These are phyloP conservation scores for Gautieria morchelliformis DNA, from an alignment of 768 basidiomycete species.

Conservation along the genomic window DNA sequence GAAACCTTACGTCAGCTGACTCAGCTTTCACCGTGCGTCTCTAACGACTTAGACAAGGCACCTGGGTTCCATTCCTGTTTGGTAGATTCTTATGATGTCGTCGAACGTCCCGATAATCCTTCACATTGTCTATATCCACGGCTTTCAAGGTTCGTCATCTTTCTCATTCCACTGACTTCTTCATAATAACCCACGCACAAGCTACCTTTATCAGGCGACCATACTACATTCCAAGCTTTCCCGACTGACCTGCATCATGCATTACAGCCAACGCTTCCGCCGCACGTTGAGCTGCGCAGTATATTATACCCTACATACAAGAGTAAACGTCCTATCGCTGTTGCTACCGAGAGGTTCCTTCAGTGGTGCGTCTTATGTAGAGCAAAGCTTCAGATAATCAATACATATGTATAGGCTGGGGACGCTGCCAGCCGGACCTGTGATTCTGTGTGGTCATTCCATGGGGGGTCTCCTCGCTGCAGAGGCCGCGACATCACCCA, in stretches of 20 bases:
- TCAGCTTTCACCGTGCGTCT: too few species aligned
- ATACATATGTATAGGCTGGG: conserved; percentile 30
- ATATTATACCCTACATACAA: conserved; percentile 55
- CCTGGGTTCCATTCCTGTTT: too few species aligned
- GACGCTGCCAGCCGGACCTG: conserved; percentile 45
- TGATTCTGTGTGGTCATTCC: conserved; percentile 48
- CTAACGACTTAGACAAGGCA: too few species aligned
- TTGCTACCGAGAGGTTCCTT: conserved; percentile 43
- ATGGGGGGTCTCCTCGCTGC: conserved; percentile 55
- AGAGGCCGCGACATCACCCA: conserved; percentile 31
- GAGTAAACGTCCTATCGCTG: conserved; percentile 41
- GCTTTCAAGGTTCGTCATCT: conserved; percentile 38
- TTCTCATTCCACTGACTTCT: neutral
- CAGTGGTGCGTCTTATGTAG: conserved; percentile 33
- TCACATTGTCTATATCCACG: conserved; percentile 49
- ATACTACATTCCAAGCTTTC: conserved; percentile 51
- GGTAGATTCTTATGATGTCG: too few species aligned
- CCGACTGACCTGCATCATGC: conserved; percentile 42
- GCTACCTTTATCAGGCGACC: conserved; percentile 31
- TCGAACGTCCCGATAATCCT: conserved; percentile 14
- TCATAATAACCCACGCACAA: neutral
- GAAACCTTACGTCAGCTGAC: too few species aligned
- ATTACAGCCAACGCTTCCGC: conserved; percentile 22
- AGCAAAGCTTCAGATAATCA: neutral
- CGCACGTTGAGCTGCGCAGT: conserved; percentile 29